phyloP scores from a whole-genome alignment of 164 flowering plant genomes.

The Macadamia tetraphylla region DNA sequence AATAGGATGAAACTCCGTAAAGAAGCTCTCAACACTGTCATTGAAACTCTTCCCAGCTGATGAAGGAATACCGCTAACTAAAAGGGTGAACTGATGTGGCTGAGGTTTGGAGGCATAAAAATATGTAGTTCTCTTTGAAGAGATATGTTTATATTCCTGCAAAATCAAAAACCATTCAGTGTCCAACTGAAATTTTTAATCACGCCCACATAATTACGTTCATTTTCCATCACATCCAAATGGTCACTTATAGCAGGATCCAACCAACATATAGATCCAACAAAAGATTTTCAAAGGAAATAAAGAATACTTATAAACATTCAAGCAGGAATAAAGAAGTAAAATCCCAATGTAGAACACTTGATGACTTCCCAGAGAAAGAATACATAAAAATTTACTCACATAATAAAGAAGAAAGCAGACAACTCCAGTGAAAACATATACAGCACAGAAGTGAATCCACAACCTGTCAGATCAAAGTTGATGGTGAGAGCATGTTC shows the following conservation, averaged over 20 bases:
- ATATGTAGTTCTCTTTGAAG: conserved; percentile 58
- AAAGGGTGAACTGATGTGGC: conserved; percentile 77
- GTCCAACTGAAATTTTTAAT: not conserved
- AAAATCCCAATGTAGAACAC: not conserved
- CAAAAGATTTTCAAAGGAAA: not conserved
- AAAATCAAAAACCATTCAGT: conserved; percentile 18
- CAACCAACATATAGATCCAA: not conserved
- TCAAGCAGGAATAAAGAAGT: not conserved
- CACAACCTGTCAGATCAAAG: conserved; percentile 62
- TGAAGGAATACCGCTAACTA: conserved; percentile 72
- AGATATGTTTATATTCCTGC: conserved; percentile 79
- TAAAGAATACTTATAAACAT: not conserved
- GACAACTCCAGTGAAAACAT: conserved; percentile 60
- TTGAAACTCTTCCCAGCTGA: conserved; percentile 47
- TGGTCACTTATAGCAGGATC: not conserved
- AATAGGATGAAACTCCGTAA: conserved; percentile 60
- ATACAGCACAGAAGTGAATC: conserved; percentile 79
- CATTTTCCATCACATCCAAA: conserved; percentile 1
- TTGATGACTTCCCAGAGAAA: not conserved
- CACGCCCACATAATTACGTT: not conserved
- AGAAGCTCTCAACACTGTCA: conserved; percentile 68
- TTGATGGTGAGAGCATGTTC: not conserved
- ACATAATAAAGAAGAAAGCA: conserved; percentile 80
- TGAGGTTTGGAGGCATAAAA: conserved; percentile 77
- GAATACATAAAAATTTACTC: conserved; percentile 24